Percentiles rank a stretch among this genome's conserved stretches.
These are phyloP conservation scores for Cladophialophora chaetospira DNA, from an alignment of 2,329 filamentous ascomycete genomes.

Conservation along the genomic window DNA sequence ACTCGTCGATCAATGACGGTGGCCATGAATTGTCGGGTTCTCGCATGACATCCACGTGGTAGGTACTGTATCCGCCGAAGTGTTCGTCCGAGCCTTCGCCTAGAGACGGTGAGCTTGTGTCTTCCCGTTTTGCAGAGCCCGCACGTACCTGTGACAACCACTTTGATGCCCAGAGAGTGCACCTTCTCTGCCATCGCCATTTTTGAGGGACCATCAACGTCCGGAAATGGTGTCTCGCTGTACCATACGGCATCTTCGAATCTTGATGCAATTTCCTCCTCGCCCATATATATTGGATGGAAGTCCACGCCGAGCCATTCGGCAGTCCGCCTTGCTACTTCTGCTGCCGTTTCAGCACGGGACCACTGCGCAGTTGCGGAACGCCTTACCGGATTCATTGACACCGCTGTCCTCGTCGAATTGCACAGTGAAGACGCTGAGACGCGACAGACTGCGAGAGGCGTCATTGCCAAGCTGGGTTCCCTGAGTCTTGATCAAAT, in stretches of 20 bases:
- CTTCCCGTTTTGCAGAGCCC: slow-evolving; percentile 51
- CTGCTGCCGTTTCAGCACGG: not conserved
- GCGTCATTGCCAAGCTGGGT: not conserved
- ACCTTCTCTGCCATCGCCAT: not conserved
- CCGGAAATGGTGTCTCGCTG: slow-evolving; percentile 49
- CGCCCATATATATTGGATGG: slow-evolving; percentile 47
- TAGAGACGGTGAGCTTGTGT: slow-evolving; percentile 53
- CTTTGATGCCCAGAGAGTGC: not conserved
- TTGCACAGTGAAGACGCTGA: slow-evolving; percentile 56
- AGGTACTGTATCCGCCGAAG: slow-evolving; percentile 56
- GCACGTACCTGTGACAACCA: slow-evolving; percentile 38
- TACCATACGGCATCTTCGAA: slow-evolving; percentile 52
- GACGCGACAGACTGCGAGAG: slow-evolving; percentile 24
- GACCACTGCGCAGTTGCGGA: not conserved
- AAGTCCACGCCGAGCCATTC: slow-evolving; percentile 52
- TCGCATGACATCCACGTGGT: slow-evolving; percentile 51
- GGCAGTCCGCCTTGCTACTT: slow-evolving; percentile 44
- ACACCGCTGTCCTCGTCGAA: slow-evolving; percentile 54
- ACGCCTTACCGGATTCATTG: slow-evolving; percentile 54
- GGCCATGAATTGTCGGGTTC: slow-evolving; percentile 48
- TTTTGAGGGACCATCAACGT: slow-evolving; percentile 46
- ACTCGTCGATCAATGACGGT: not conserved
- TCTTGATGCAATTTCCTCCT: slow-evolving; percentile 45
- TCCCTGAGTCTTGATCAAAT: slow-evolving; percentile 45
- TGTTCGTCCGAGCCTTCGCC: slow-evolving; percentile 58